Evolutionary conservation across 1,139 yeast species (phyloP), one percentile per base, ranked within the genome.

Genomic region (Sugiyamaella sp.): DNA sequence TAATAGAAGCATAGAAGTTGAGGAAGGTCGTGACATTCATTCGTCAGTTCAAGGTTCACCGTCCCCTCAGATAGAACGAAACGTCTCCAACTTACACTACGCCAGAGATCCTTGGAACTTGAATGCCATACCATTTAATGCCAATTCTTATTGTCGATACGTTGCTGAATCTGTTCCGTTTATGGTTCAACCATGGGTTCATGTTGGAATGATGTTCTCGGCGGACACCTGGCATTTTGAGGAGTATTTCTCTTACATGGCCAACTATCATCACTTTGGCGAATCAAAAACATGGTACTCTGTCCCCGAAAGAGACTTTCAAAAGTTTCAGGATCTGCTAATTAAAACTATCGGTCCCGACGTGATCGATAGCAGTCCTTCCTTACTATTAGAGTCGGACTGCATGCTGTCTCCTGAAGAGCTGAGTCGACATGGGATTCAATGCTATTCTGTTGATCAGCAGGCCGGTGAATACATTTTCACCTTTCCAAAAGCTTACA

Each of bases 401-500:
- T 85, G 96, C 0, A 75, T 90, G 64, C 68, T 89, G 1, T 84
- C 93, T 3, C 97, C 97, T 0, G 74, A 71, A 61, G 73, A 76
- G 27, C 71, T 86, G 27, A 67, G 74, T 3, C 73, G 79, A 32
- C 74, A 82, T 40, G 83, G 81, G 0, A 82, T 87, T 4, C 74
- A 76, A n/a, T 81, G 86, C 59, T 86, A 76, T 60, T 86, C 84
- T 54, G 87, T 89, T 0, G 83, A 89, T 60, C 99, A 91, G 66
- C 74, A 81, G 14, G 87, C 96, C 0, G 91, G 91, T 49, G 95
- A 89, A 64, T 86, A 88, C 65, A 85, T 89, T 53, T 80, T 89
- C 4, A 88, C 95, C 0, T 88, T 84, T 66, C 96, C 96, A 0
- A 85, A 81, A 65, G 95, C 95, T 0, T 88, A 87, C 65, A 95